These are phyloP conservation scores for Diplodia corticola DNA, from an alignment of 2,329 filamentous ascomycete species.

Conservation along the genomic window DNA sequence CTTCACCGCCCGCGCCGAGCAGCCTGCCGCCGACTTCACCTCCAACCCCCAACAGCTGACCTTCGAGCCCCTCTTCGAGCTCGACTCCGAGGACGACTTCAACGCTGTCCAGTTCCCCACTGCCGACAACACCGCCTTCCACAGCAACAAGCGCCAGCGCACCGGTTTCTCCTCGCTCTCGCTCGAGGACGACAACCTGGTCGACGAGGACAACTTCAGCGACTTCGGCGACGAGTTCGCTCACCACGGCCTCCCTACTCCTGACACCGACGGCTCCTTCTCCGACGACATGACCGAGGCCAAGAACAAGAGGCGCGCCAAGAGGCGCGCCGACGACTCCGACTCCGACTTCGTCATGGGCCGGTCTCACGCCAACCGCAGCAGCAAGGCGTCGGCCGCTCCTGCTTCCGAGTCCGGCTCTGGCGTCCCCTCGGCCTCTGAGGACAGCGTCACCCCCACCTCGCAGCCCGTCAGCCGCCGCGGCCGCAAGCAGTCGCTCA, in stretches of 20 bases:
- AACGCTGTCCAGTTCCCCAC: conserved; percentile 71
- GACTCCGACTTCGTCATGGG: conserved; percentile 38
- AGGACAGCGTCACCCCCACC: conserved; percentile 38
- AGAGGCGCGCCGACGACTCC: conserved; percentile 35
- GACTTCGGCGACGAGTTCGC: conserved; percentile 70
- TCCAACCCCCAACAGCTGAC: conserved; percentile 61
- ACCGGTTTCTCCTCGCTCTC: conserved; percentile 65
- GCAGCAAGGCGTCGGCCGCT: conserved; percentile 34
- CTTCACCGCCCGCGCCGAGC: conserved; percentile 37
- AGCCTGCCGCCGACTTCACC: conserved; percentile 46
- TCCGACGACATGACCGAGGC: conserved; percentile 33
- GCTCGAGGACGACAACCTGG: conserved; percentile 71
- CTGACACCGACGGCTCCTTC: conserved; percentile 52
- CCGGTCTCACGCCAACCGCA: conserved; percentile 37
- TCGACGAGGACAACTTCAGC: conserved; percentile 74
- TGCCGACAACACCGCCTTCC: conserved; percentile 59
- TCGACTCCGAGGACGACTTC: conserved; percentile 90
- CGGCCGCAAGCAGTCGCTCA: conserved; percentile 96
- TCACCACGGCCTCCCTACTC: conserved; percentile 63
- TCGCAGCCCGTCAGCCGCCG: conserved; percentile 73
- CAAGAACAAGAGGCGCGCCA: conserved; percentile 29
- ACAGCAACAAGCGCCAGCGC: conserved; percentile 70
- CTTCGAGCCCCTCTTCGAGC: conserved; percentile 84
- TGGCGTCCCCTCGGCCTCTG: conserved; percentile 48
- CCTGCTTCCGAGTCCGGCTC: conserved; percentile 44